Evolutionary conservation across 23 red algal species (phyloP).

Genomic region (Gracilaria domingensis): DNA sequence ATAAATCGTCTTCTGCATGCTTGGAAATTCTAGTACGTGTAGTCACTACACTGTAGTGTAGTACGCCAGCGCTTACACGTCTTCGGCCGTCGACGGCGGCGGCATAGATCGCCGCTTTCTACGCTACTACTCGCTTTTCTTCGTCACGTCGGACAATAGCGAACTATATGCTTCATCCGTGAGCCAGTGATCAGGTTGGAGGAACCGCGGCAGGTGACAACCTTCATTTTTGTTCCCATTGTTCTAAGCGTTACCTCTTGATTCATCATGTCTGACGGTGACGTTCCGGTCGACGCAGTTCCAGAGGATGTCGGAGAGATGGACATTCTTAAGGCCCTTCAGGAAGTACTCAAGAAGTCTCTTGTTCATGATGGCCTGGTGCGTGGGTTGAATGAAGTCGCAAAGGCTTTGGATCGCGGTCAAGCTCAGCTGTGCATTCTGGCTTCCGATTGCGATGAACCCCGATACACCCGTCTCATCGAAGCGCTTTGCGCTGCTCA

Average conservation of each 20-base stretch:
- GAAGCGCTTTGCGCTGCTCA: constrained; percentile 90
- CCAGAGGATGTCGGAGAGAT: constrained; percentile 83
- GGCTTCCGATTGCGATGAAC: constrained; percentile 92
- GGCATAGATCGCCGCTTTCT: too few species aligned
- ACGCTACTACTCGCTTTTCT: neutral
- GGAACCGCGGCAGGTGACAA: constrained; percentile 35
- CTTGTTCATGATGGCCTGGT: constrained; percentile 91
- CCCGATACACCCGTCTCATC: constrained; percentile 76
- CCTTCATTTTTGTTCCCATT: neutral
- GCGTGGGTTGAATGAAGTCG: constrained; percentile 89
- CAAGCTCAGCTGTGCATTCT: constrained; percentile 92
- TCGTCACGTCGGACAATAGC: too few species aligned
- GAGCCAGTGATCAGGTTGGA: constrained; percentile 18
- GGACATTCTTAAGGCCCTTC: constrained; percentile 94
- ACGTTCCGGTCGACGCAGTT: constrained; percentile 11
- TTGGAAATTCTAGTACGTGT: too few species aligned
- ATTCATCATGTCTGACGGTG: constrained; percentile 25
- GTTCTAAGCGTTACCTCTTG: neutral
- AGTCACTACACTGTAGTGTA: too few species aligned
- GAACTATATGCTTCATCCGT: neutral
- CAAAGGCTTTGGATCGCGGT: constrained; percentile 91
- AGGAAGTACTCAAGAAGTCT: constrained; percentile 95
- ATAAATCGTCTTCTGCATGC: too few species aligned
- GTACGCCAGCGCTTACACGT: too few species aligned
- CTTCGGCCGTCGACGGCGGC: too few species aligned